Conservation (phyloP, 2,329 filamentous ascomycete species). For the Coniosporium tulheliwenetii region DNA sequence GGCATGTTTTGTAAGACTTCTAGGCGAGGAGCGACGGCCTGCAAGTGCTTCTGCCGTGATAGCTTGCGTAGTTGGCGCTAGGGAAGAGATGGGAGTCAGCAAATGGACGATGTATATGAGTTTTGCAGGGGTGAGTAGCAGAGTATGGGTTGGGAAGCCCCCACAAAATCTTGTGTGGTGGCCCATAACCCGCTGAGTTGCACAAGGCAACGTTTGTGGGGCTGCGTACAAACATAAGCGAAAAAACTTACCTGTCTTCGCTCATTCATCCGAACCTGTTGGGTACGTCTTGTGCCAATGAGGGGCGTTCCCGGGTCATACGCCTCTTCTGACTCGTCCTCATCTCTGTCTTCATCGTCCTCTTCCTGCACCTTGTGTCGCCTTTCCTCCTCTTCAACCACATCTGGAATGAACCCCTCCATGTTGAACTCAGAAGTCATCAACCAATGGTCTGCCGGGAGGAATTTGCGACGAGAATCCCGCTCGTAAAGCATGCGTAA, state of each 20-base stretch:
- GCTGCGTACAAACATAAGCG: too few species aligned
- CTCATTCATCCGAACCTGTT: conserved; percentile 33
- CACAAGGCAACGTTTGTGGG: too few species aligned
- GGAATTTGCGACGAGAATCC: conserved; percentile 74
- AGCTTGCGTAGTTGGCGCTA: conserved; percentile 46
- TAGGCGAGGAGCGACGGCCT: conserved; percentile 68
- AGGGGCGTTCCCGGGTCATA: conserved; percentile 10
- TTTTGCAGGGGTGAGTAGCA: too few species aligned
- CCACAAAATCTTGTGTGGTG: too few species aligned
- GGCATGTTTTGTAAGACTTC: conserved; percentile 93
- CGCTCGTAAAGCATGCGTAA: conserved; percentile 83
- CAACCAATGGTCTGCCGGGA: conserved; percentile 77
- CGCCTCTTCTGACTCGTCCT: conserved; percentile 24
- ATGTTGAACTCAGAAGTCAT: conserved; percentile 85
- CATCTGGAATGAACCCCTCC: conserved; percentile 70
- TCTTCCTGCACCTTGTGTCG: conserved; percentile 53
- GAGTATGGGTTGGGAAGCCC: too few species aligned
- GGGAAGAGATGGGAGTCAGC: too few species aligned
- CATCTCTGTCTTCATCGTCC: conserved; percentile 36
- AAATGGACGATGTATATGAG: too few species aligned
- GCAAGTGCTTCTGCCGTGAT: conserved; percentile 55
- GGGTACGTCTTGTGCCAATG: conserved; percentile 43
- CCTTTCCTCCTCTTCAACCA: conserved; percentile 73
- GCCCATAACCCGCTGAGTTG: too few species aligned
- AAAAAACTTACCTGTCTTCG: too few species aligned